phyloP scores from a whole-genome alignment of 441 rosid genomes.

The Pelargonium myrrhifolium region DNA sequence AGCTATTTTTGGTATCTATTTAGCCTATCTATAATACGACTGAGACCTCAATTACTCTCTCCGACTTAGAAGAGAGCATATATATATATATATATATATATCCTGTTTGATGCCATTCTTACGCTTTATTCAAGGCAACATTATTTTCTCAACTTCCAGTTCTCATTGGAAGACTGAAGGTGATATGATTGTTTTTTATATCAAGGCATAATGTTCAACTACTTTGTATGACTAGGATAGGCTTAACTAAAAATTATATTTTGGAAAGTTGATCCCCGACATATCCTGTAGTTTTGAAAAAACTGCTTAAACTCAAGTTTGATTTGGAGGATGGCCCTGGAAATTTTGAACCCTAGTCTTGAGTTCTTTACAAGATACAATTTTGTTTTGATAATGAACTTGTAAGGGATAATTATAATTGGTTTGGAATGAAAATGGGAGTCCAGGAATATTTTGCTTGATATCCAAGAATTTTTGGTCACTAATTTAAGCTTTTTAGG shows the following conservation, averaged over 20 bases:
- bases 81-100: too few relatives aligned
- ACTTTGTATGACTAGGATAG: background rate
- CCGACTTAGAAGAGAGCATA: too few relatives aligned
- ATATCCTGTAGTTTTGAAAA: background rate
- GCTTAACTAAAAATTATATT: background rate
- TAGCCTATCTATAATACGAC: too few relatives aligned
- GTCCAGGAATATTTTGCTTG: background rate
- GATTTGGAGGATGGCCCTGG: background rate
- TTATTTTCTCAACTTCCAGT: background rate
- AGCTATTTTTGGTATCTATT: too few relatives aligned
- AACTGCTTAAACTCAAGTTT: background rate
- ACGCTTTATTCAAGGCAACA: background rate
- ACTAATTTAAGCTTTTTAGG: background rate
- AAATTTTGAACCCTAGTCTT: background rate
- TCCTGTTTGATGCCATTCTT: background rate
- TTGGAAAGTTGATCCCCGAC: too few relatives aligned
- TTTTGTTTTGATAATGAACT: background rate
- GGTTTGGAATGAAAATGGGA: background rate
- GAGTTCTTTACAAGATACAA: background rate
- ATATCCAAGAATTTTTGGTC: background rate
- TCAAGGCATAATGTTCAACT: background rate
- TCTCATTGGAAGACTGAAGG: background rate
- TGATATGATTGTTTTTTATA: too few relatives aligned
- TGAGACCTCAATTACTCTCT: too few relatives aligned
- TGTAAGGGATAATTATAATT: background rate